Conservation (phyloP, 2,329 filamentous ascomycete genomes). For the Botryotinia globosa region DNA sequence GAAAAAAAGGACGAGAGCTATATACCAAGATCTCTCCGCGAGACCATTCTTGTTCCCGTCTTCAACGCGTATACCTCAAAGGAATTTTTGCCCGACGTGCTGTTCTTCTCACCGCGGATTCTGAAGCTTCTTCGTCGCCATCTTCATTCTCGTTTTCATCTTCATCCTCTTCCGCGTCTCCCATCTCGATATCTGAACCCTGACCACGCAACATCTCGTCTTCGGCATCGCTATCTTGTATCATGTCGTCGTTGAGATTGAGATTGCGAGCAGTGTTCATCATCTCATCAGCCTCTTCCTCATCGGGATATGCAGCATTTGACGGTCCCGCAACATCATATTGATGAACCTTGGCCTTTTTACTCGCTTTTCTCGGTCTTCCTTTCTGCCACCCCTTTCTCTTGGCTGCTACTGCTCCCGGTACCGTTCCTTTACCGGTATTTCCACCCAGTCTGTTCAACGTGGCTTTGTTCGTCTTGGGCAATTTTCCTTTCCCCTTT, state of each 20-base stretch:
- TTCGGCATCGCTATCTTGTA: not conserved
- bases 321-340: constrained; percentile 1
- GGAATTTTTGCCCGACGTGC: not conserved
- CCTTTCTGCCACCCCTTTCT: constrained; percentile 14
- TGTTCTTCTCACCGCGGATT: not conserved
- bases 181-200: not conserved
- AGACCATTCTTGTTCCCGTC: not conserved
- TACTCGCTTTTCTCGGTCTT: constrained; percentile 21
- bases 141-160: not conserved
- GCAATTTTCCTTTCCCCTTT: constrained; percentile 11
- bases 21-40: not conserved
- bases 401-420: constrained; percentile 1
- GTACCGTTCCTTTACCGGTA: constrained; percentile 15
- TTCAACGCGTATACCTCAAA: not conserved
- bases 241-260: not conserved
- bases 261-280: not conserved
- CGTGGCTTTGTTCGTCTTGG: constrained; percentile 27
- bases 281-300: constrained; percentile 1
- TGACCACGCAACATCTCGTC: not conserved
- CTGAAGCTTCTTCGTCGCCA: not conserved
- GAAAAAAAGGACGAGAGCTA: not conserved
- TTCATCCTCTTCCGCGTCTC: not conserved
- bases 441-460: constrained; percentile 28
- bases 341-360: constrained; percentile 14
- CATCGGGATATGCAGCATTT: not conserved